phyloP scores from a whole-genome alignment of 495 filamentous ascomycete species.

The Penicillium malachiteum region DNA sequence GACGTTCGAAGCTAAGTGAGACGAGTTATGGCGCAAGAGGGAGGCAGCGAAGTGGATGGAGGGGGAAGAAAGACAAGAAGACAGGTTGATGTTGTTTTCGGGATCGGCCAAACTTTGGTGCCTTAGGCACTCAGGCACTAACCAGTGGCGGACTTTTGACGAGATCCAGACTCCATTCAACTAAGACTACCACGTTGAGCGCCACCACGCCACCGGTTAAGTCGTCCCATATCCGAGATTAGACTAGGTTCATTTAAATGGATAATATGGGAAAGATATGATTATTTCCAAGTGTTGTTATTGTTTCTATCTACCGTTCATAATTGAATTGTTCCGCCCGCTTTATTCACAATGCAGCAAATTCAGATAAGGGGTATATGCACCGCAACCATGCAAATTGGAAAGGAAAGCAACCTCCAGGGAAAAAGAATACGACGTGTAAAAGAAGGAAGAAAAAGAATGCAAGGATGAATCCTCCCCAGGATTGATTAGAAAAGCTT shows the following conservation, averaged over 20 bases:
- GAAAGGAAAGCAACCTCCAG: slow-evolving; percentile 28
- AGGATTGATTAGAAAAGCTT: slow-evolving; percentile 21
- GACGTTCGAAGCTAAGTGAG: slow-evolving; percentile 3
- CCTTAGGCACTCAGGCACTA: slow-evolving; percentile 25
- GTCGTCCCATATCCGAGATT: no score
- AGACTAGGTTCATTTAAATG: no score
- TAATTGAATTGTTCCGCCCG: slow-evolving; percentile 4
- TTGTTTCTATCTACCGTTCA: slow-evolving; percentile 1
- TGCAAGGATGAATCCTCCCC: slow-evolving; percentile 26
- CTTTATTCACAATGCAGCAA: slow-evolving; percentile 36
- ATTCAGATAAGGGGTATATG: slow-evolving; percentile 41
- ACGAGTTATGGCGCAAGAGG: slow-evolving; percentile 3
- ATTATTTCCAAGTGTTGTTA: not conserved
- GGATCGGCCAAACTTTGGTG: slow-evolving; percentile 15
- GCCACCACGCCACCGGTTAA: no score
- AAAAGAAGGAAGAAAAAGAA: slow-evolving; percentile 23
- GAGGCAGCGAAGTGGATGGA: slow-evolving; percentile 21
- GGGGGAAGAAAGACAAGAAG: slow-evolving; percentile 30
- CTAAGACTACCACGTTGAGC: no score
- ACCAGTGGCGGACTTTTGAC: slow-evolving; percentile 13
- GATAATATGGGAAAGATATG: no score
- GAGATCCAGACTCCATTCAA: not conserved
- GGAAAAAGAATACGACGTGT: slow-evolving; percentile 7
- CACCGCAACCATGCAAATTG: slow-evolving; percentile 38
- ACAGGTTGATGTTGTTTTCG: slow-evolving; percentile 40